These are phyloP conservation scores for Lomentospora prolificans DNA, from an alignment of 2,329 filamentous ascomycete genomes.

Conservation along the genomic window DNA sequence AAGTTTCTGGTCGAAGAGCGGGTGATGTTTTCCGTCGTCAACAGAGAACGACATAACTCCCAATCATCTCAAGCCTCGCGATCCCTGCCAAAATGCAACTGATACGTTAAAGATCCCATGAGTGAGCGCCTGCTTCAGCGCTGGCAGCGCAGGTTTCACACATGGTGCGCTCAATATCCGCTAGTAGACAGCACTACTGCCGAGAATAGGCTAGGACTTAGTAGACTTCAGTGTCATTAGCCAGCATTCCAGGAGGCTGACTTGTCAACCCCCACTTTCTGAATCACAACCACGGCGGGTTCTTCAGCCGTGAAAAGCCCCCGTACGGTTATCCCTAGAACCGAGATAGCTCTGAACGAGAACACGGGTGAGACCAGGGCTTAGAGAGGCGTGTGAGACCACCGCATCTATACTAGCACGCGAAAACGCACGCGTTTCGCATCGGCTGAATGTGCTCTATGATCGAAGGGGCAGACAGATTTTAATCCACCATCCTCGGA, in stretches of 20 bases:
- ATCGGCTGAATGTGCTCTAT: conserved; percentile 22
- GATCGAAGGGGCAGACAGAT: conserved; percentile 43
- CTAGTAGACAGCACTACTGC: too few species aligned
- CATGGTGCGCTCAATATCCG: too few species aligned
- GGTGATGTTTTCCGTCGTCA: too few species aligned
- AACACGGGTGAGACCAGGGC: conserved; percentile 23
- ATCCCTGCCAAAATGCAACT: too few species aligned
- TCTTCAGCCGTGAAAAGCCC: conserved; percentile 25
- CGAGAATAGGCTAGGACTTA: conserved; percentile 37
- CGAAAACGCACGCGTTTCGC: background rate
- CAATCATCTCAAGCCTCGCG: too few species aligned
- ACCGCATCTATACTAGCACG: conserved; percentile 28
- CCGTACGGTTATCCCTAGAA: conserved; percentile 44
- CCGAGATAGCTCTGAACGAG: conserved; percentile 43
- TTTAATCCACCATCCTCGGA: conserved; percentile 29
- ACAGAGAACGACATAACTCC: too few species aligned
- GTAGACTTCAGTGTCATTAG: conserved; percentile 39
- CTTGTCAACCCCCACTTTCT: too few species aligned
- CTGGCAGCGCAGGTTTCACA: too few species aligned
- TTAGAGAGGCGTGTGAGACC: conserved; percentile 43
- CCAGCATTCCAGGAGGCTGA: conserved; percentile 49
- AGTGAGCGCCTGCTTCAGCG: too few species aligned
- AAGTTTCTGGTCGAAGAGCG: too few species aligned
- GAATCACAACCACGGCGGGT: too few species aligned
- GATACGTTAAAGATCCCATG: too few species aligned